Evolutionary conservation across 306 rosid genomes (phyloP).

Genomic region (Gillenia trifoliata): DNA sequence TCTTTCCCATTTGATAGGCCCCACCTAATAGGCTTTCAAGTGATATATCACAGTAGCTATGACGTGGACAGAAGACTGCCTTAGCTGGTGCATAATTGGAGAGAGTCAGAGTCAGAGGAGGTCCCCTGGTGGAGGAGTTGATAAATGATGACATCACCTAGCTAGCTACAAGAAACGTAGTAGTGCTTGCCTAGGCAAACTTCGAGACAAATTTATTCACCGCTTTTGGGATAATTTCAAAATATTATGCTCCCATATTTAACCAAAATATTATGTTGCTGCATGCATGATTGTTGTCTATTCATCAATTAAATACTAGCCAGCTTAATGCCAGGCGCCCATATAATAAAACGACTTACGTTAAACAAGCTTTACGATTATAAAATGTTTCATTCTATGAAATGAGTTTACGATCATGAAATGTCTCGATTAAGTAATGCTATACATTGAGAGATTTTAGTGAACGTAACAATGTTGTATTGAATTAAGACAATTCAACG

Average conservation of each 20-base stretch:
- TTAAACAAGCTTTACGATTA: too few relatives aligned
- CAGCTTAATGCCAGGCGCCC: too few relatives aligned
- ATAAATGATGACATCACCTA: not conserved
- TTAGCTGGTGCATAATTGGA: slow-evolving; percentile 27
- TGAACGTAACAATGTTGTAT: too few relatives aligned
- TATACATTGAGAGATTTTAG: too few relatives aligned
- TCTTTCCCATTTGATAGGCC: too few relatives aligned
- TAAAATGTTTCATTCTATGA: too few relatives aligned
- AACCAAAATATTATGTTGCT: too few relatives aligned
- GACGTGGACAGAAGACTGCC: not conserved
- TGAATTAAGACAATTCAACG: too few relatives aligned
- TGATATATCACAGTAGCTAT: not conserved
- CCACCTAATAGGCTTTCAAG: not conserved
- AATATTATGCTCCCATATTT: not conserved
- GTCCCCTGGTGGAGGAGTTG: not conserved
- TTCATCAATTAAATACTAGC: not conserved
- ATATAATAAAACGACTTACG: too few relatives aligned
- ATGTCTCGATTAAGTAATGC: too few relatives aligned
- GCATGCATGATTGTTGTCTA: not conserved
- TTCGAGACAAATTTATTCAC: slow-evolving; percentile 14
- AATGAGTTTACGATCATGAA: fast-evolving
- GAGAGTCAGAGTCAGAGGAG: not conserved
- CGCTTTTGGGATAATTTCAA: not conserved
- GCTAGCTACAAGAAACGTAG: not conserved
- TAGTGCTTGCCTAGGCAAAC: not conserved